Evolutionary conservation across 345 rosid species (phyloP).

Genomic region (Euclidium syriacum): DNA sequence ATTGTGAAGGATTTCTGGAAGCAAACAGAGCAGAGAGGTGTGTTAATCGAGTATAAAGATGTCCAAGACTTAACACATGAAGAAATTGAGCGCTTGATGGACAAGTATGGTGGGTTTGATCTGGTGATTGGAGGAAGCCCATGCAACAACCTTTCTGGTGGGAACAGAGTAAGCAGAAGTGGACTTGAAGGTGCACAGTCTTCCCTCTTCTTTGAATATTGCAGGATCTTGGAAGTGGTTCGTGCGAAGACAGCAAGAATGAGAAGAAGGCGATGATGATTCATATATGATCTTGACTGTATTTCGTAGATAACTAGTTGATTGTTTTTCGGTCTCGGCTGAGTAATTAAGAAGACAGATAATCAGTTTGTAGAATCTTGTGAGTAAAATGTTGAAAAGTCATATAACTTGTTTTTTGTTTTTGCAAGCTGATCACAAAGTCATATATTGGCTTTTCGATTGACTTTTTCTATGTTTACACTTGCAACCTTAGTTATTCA

Average conservation of each 20-base stretch:
- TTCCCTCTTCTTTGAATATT: conserved; percentile 65
- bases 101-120: conserved; percentile 66
- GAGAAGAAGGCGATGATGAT: not conserved
- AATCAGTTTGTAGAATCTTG: too few species aligned
- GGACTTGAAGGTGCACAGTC: conserved; percentile 90
- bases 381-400: too few species aligned
- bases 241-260: conserved; percentile 7
- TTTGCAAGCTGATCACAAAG: too few species aligned
- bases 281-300: too few species aligned
- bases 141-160: conserved; percentile 85
- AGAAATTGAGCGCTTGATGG: conserved; percentile 45
- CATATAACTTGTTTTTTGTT: too few species aligned
- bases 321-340: too few species aligned
- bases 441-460: too few species aligned
- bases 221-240: conserved; percentile 59
- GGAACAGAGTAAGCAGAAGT: conserved; percentile 61
- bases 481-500: too few species aligned
- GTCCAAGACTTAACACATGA: conserved; percentile 43
- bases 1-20: conserved; percentile 77
- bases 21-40: conserved; percentile 86
- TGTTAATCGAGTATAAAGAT: conserved; percentile 45
- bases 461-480: too few species aligned
- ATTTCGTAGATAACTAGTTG: too few species aligned
- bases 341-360: too few species aligned
- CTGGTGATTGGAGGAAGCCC: conserved; percentile 92